Evolutionary conservation across 208 protist genomes (phyloP), one percentile per base, ranked within the genome.

Genomic region (Kentomonas sorsogonicus): DNA sequence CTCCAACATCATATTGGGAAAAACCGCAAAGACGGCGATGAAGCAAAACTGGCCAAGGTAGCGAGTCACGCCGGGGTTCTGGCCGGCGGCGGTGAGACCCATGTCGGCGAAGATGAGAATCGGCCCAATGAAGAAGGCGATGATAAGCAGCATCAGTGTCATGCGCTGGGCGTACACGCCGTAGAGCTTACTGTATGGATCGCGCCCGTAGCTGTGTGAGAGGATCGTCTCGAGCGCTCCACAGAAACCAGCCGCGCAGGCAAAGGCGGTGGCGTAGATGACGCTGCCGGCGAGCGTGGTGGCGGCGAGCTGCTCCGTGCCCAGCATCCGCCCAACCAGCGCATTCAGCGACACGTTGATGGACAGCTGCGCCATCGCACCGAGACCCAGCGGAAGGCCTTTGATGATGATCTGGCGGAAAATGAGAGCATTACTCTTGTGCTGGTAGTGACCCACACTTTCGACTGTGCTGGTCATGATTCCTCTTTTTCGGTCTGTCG

Each of bases 121-220:
- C 0, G 79, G 86, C 0, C 77, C 55, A n/a, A 89, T 43, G 13
- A 75, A 26, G 53, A 79, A 29, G 36, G 66, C 75, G 47, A 86
- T 52, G 13, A 86, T 71, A 27, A 90, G 48, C 18, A 87, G 70
- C 68, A 93, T 69, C 20, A 90, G 57, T 11, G 59, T 51, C 82
- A 89, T 93, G 47, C 86, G 72, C 69, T 88, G 86, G 4, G 65
- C 62, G 57, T 93, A 88, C 18, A 86, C 62, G 20, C 79, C 86
- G 57, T 83, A 90, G 15, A 89, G 45, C 51, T 87, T 89, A 58
- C 77, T 88, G 26, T 72, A 63, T 1, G 71, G 77, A 59, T 90
- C 69, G n/a, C 62, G 65, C 16, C 79, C 82, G 59, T 86, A 93
- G 38, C 72, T 75, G 58, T 84, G 72, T 26, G 82, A 90, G 27